Conservation (phyloP, 1,284 basidiomycete species). For the Boletellus dicymbophilus region DNA sequence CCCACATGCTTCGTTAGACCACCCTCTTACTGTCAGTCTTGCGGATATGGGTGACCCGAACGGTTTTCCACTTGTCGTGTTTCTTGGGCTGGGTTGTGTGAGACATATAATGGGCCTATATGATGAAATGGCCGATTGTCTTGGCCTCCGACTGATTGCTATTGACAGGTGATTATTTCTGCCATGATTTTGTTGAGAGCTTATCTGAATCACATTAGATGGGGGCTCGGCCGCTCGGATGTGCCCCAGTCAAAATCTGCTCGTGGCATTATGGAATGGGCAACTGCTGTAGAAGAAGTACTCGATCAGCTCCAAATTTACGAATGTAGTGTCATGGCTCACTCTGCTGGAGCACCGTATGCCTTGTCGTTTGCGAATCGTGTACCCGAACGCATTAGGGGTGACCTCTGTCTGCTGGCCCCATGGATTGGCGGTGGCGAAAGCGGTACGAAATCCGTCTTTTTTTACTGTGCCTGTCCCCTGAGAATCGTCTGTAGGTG, state of each 20-base stretch:
- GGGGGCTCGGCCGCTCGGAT: constrained; percentile 92
- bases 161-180: constrained; percentile 74
- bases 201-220: constrained; percentile 46
- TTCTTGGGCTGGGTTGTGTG: constrained; percentile 92
- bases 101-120: constrained; percentile 94
- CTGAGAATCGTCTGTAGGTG: constrained; percentile 44
- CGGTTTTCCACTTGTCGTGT: constrained; percentile 88
- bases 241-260: constrained; percentile 66
- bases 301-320: constrained; percentile 79
- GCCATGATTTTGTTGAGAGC: constrained; percentile 6
- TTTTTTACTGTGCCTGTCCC: not conserved
- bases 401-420: constrained; percentile 87
- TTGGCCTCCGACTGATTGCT: constrained; percentile 89
- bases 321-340: constrained; percentile 90
- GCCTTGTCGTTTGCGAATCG: constrained; percentile 86
- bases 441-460: constrained; percentile 57
- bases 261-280: constrained; percentile 90
- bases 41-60: constrained; percentile 86
- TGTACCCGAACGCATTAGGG: constrained; percentile 73
- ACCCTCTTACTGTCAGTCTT: constrained; percentile 83
- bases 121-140: constrained; percentile 91
- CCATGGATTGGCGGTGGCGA: constrained; percentile 97
- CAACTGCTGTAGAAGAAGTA: constrained; percentile 86
- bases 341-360: constrained; percentile 97
- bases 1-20: constrained; percentile 74